Evolutionary conservation across 495 filamentous ascomycete genomes (phyloP).

Genomic region (Hapsidospora chrysogenum): DNA sequence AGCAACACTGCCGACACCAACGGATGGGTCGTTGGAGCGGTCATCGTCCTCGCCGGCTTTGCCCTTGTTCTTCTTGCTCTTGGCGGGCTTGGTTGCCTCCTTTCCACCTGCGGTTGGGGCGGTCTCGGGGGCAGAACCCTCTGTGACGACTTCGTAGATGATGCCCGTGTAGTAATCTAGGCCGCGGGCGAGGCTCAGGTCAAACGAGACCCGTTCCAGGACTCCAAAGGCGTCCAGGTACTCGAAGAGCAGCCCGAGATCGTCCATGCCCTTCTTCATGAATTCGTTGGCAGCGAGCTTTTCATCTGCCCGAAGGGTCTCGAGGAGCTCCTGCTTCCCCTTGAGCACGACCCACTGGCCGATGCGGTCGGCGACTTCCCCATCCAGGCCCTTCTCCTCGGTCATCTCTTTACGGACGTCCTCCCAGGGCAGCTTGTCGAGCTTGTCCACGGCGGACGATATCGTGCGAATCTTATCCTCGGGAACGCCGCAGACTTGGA

Average conservation of each 20-base stretch:
- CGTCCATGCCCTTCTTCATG: conserved; percentile 60
- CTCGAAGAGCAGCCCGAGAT: conserved; percentile 65
- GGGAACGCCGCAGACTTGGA: conserved; percentile 80
- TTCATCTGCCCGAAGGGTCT: conserved; percentile 44
- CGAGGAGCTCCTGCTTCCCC: conserved; percentile 51
- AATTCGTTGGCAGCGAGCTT: conserved; percentile 47
- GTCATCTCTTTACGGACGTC: conserved; percentile 89
- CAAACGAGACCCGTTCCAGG: conserved; percentile 57
- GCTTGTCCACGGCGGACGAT: conserved; percentile 83
- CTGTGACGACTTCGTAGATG: conserved; percentile 66
- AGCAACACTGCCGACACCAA: conserved; percentile 51
- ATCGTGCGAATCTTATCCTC: conserved; percentile 72
- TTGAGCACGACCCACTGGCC: conserved; percentile 62
- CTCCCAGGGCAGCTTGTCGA: conserved; percentile 83
- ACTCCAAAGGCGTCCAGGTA: conserved; percentile 67
- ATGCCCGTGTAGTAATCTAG: conserved; percentile 91
- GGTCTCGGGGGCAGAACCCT: conserved; percentile 50
- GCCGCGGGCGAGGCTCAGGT: conserved; percentile 67
- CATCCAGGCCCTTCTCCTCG: conserved; percentile 70
- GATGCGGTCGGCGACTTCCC: conserved; percentile 65
- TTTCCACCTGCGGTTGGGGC: conserved; percentile 19
- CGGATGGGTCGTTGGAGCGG: conserved; percentile 61
- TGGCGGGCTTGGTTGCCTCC: conserved; percentile 15
- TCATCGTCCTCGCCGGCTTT: conserved; percentile 55
- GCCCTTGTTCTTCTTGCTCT: conserved; percentile 38